Percentiles rank a stretch among this genome's conserved stretches.
phyloP scores from a whole-genome alignment of 2,329 filamentous ascomycete species.

The Graphilbum sp. region DNA sequence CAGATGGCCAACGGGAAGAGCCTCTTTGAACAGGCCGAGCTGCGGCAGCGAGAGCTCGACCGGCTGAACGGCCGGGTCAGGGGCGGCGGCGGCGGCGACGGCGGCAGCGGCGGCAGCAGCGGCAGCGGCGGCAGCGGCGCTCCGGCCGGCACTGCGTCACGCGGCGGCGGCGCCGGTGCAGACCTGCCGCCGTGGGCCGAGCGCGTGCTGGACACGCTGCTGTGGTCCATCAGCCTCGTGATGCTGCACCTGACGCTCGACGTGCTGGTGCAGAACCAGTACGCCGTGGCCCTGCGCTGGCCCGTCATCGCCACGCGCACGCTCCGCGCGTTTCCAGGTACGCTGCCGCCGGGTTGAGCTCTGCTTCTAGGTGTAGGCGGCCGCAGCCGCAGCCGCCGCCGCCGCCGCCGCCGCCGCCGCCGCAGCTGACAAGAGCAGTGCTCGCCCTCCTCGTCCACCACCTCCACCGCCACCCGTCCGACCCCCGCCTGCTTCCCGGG shows the following conservation, averaged over 20 bases:
- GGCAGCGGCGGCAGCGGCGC: too few relatives aligned
- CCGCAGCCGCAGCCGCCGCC: too few relatives aligned
- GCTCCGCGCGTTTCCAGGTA: constrained; percentile 26
- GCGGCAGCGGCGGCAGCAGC: too few relatives aligned
- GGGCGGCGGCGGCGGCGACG: neutral
- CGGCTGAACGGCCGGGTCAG: constrained; percentile 8
- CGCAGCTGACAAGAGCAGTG: constrained; percentile 20
- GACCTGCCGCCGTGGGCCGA: constrained; percentile 28
- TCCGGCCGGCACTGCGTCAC: too few relatives aligned
- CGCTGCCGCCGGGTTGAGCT: constrained; percentile 8
- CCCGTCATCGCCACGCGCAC: constrained; percentile 33
- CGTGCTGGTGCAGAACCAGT: constrained; percentile 65
- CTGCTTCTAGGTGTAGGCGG: constrained; percentile 22
- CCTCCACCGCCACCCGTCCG: constrained; percentile 35
- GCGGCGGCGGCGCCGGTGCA: too few relatives aligned
- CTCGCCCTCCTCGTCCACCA: constrained; percentile 38
- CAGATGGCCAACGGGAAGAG: constrained; percentile 51
- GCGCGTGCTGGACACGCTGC: constrained; percentile 34
- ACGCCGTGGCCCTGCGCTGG: constrained; percentile 51
- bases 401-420: too few relatives aligned
- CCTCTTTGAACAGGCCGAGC: constrained; percentile 34
- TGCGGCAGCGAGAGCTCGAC: constrained; percentile 20
- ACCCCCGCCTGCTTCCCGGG: constrained; percentile 30
- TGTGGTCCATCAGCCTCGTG: constrained; percentile 46
- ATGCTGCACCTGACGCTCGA: constrained; percentile 67